Evolutionary conservation across 768 basidiomycete species (phyloP), one percentile per base, ranked within the genome.

Genomic region (Tylopilus subfusipes): DNA sequence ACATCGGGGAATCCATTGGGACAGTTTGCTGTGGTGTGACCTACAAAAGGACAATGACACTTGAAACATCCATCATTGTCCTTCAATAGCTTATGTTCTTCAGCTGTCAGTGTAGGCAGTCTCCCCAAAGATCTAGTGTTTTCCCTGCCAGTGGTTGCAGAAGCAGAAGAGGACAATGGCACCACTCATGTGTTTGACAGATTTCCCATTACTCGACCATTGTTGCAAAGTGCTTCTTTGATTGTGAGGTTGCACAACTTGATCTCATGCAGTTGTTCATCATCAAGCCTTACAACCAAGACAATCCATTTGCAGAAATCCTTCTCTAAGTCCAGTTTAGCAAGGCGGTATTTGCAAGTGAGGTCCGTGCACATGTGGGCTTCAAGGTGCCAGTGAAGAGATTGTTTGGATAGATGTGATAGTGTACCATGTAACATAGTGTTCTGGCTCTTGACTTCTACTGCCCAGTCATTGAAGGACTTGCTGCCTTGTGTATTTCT

Each of bases 41-140:
- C 8, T 8, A 24, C 13, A 7, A 48, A 48, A 16, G 47, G 47
- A 0, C 9, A 24, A 0, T 60, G 48, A 33, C 71, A 72, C 16
- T 69, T 64, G 50, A 60, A 52, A 31, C 72, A 72, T 0, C 70
- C 65, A 2, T 55, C 25, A 25, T 66, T 54, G 0, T 63, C 53
- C 0, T 14, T 6, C 0, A 72, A 54, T 0, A 68, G 48, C 0
- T 48, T 12, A 0, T 47, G 42, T 50, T 72, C 64, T 0, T 42
- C 38, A 0, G 36, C 31, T 0, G 61, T 68, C 0, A 61, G 51
- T 2, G 51, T 9, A 6, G 63, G 57, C n/a, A n/a, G n/a, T n/a
- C n/a, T n/a, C n/a, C n/a, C n/a, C n/a, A n/a, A n/a, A n/a, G n/a
- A n/a, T n/a, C n/a, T 1, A 55, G 14, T 13, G 42, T 11, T 34